Conservation (phyloP, 2,329 filamentous ascomycete species). For the Aspergillus alliaceus region DNA sequence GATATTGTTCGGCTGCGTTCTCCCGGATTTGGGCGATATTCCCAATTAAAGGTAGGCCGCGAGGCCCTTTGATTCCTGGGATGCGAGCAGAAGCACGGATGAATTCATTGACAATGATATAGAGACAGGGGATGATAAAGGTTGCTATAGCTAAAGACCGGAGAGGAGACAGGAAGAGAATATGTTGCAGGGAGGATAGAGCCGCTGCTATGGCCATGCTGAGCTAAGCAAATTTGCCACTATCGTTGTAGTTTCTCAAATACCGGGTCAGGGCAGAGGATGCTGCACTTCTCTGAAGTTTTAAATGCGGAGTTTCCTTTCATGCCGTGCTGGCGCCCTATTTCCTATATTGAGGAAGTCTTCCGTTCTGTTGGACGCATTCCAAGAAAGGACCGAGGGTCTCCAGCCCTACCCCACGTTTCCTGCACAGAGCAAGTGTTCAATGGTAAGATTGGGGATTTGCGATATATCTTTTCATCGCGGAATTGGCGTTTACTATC, state of each 20-base stretch:
- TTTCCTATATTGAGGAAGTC: too few relatives aligned
- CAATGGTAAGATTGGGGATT: too few relatives aligned
- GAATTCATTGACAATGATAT: slow-evolving; percentile 53
- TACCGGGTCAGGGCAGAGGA: too few relatives aligned
- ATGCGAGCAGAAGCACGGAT: slow-evolving; percentile 48
- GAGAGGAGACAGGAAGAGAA: slow-evolving; percentile 18
- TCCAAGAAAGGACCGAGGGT: not conserved
- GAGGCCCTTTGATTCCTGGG: slow-evolving; percentile 49
- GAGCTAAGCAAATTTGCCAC: not conserved
- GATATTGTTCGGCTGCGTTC: slow-evolving; percentile 59
- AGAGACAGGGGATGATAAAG: slow-evolving; percentile 40
- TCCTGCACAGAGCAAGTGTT: slow-evolving; percentile 5
- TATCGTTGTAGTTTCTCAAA: not conserved
- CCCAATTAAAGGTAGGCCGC: slow-evolving; percentile 55
- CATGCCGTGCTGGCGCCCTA: not conserved
- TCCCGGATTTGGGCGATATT: slow-evolving; percentile 56
- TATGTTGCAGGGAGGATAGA: slow-evolving; percentile 22
- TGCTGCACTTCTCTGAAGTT: too few relatives aligned
- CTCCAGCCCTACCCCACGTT: slow-evolving; percentile 12
- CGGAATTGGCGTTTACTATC: not conserved
- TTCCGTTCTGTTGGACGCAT: slow-evolving; percentile 18
- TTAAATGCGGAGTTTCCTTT: slow-evolving; percentile 4
- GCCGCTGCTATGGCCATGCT: slow-evolving; percentile 29
- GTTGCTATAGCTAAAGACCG: slow-evolving; percentile 20
- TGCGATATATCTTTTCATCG: slow-evolving; percentile 9